Base-by-base conservation (phyloP, 2,329 filamentous ascomycete genomes). In the Alternaria sp. region DNA sequence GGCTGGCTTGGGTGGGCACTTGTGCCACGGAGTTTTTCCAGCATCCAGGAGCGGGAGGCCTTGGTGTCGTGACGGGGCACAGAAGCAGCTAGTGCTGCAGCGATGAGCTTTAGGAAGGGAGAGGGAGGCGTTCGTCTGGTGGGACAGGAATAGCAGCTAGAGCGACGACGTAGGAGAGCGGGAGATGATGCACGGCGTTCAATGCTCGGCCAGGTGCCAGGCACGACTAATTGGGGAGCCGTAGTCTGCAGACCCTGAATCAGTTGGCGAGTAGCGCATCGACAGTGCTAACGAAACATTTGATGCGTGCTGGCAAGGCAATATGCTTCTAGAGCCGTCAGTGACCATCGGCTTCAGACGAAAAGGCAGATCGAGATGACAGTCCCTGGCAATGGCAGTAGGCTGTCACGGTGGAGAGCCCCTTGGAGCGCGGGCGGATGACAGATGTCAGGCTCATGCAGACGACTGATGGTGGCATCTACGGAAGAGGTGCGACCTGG, bases 11-110 rank as follows among this genome's bases (percentile, higher is more conserved):
- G 43, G 60, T 66, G 60, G 61, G 50, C 64, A 60, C 50, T 44
- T 68, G 64, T 74, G 70, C 69, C 62, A 71, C 65, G 40, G 60
- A 57, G 63, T 40, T 56, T 57, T 69, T 67, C 74, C 69, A 72
- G 67, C 61, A 67, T 55, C 69, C 69, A 72, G 71, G 70, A 66
- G 68, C 66, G 65, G 62, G 63, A 70, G 22, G 57, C 30, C 61
- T 60, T 44, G 63, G 59, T 68, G 68, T 57, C 43, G 65, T 65
- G 60, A 67, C 64, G 63, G 63, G 55, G 51, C 46, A 54, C 64
- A 67, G 59, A 59, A 66, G 59, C 45, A 57, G 46, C 69, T 74
- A 74, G 69, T 62, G 65, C 65, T 66, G 68, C 70, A 67, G 64
- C 54, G 62, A 64, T 60, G 64, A 67, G 60, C 58, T 73, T 71